phyloP scores from a whole-genome alignment of 2,329 filamentous ascomycete genomes.

The Lachnellula willkommii region DNA sequence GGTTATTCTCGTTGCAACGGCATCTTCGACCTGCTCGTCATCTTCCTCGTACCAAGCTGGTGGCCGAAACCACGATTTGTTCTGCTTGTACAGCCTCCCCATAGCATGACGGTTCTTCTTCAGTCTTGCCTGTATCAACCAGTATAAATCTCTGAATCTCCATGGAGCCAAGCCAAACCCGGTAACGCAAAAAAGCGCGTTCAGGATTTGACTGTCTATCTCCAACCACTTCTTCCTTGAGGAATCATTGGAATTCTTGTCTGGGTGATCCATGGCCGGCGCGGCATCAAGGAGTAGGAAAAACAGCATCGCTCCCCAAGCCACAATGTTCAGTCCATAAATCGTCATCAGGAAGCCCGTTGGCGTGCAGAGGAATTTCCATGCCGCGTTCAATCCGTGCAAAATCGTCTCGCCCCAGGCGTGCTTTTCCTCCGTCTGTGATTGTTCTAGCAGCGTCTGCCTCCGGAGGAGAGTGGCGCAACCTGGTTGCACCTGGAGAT shows the following conservation, averaged over 20 bases:
- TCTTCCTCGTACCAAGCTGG: slow-evolving; percentile 57
- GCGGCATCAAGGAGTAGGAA: slow-evolving; percentile 69
- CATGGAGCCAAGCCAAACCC: slow-evolving; percentile 14
- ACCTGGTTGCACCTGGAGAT: neutral
- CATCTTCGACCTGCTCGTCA: slow-evolving; percentile 45
- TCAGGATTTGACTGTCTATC: slow-evolving; percentile 33
- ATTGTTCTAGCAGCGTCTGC: slow-evolving; percentile 3
- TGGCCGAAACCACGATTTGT: slow-evolving; percentile 69
- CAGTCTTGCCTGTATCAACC: slow-evolving; percentile 58
- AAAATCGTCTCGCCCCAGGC: slow-evolving; percentile 49
- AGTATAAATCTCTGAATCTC: slow-evolving; percentile 67
- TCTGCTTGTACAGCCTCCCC: slow-evolving; percentile 63
- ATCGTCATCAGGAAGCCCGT: slow-evolving; percentile 70
- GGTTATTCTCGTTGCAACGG: slow-evolving; percentile 46
- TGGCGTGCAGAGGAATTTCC: slow-evolving; percentile 67
- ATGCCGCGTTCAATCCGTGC: slow-evolving; percentile 55
- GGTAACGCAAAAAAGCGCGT: slow-evolving; percentile 19
- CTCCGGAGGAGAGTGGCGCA: neutral
- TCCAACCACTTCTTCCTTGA: slow-evolving; percentile 73
- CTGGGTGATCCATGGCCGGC: slow-evolving; percentile 64
- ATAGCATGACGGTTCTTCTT: slow-evolving; percentile 47
- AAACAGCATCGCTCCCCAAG: slow-evolving; percentile 90
- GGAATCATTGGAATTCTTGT: slow-evolving; percentile 65
- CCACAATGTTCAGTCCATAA: slow-evolving; percentile 75
- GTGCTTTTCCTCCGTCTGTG: slow-evolving; percentile 7